phyloP scores from a whole-genome alignment of 441 rosid species.

The Pelargonium myrrhifolium region DNA sequence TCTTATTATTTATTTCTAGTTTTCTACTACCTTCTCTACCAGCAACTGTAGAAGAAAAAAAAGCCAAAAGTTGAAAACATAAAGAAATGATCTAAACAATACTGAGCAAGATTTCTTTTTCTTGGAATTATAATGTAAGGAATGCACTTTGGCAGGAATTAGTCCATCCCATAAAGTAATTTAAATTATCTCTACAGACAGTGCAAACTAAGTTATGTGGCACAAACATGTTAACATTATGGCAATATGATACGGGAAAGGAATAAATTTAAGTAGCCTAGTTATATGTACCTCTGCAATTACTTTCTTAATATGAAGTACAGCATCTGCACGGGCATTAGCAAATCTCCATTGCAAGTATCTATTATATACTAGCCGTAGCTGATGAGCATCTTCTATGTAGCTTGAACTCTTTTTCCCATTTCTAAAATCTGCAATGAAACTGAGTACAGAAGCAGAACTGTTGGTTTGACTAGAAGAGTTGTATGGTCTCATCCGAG shows the following conservation, averaged over 20 bases:
- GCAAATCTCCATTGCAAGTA: conserved; percentile 86
- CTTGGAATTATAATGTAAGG: not conserved
- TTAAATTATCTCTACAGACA: not conserved
- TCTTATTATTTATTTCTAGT: not conserved
- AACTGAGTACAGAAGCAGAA: conserved; percentile 80
- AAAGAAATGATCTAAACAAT: not conserved
- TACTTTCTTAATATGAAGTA: conserved; percentile 52
- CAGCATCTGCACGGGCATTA: conserved; percentile 67
- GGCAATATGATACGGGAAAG: not conserved
- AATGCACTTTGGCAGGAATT: not conserved
- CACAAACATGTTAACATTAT: not conserved
- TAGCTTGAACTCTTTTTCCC: conserved; percentile 57
- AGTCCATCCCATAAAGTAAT: not conserved
- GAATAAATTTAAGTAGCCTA: not conserved
- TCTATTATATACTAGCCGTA: conserved; percentile 73
- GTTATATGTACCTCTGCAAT: conserved; percentile 56
- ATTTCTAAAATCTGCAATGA: conserved; percentile 69
- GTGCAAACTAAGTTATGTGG: conserved; percentile 6
- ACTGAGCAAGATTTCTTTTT: not conserved
- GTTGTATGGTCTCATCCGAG: conserved; percentile 40
- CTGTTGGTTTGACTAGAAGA: conserved; percentile 43
- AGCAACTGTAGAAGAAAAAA: not conserved
- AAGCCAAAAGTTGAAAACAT: not conserved
- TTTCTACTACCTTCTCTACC: conserved; percentile 3
- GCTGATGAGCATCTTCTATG: conserved; percentile 87